These are phyloP conservation scores for Cryptomeria japonica DNA, from an alignment of 75 land plant species.

Conservation along the genomic window DNA sequence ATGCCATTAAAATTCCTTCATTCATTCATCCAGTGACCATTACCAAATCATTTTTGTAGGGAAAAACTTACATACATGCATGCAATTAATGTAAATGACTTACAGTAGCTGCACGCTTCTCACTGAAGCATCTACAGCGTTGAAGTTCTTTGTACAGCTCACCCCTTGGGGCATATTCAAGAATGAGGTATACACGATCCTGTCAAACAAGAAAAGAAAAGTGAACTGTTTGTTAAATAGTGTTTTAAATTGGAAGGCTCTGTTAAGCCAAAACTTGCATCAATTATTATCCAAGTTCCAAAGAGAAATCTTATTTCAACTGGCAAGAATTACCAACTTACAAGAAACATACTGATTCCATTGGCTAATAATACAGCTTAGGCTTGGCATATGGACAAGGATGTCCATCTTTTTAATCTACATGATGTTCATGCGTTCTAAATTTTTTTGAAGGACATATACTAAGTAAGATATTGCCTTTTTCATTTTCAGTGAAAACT, in stretches of 20 bases:
- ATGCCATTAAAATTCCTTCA: too few relatives aligned
- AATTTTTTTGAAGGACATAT: background rate
- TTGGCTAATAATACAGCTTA: background rate
- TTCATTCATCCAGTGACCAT: background rate
- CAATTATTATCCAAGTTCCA: background rate
- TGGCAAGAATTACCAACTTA: background rate
- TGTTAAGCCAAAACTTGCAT: background rate
- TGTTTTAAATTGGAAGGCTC: background rate
- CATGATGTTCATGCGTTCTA: background rate
- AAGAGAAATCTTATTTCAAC: background rate
- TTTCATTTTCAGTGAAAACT: background rate
- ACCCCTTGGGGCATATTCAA: slow-evolving; percentile 53
- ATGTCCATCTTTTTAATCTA: background rate
- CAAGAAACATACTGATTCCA: background rate
- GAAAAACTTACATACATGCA: background rate
- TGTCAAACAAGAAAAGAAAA: slow-evolving; percentile 14
- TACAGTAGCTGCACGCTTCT: slow-evolving; percentile 44
- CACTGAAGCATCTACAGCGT: slow-evolving; percentile 35
- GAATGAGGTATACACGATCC: slow-evolving; percentile 39
- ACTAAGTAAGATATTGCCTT: background rate
- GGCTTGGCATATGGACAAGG: background rate
- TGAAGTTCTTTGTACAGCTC: slow-evolving; percentile 50
- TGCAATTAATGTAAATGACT: background rate
- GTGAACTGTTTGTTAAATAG: background rate
- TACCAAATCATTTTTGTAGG: background rate